phyloP scores from a whole-genome alignment of 1,284 basidiomycete species.

The Rhodotorula glutinis region DNA sequence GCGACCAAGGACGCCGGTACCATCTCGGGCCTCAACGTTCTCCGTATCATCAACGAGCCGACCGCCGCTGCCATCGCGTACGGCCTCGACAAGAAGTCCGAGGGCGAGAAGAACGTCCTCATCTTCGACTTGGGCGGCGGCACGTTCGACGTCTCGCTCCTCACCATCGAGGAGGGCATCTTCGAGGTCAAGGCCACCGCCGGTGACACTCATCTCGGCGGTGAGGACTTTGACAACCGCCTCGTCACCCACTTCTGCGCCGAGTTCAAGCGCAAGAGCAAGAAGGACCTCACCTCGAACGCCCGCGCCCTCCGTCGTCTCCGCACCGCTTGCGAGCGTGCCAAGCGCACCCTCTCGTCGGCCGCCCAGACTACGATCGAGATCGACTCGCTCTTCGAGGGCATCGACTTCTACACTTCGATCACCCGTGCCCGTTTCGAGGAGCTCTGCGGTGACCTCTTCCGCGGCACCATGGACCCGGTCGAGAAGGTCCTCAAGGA shows the following conservation, averaged over 20 bases:
- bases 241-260: conserved; percentile 97
- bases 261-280: conserved; percentile 99
- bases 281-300: conserved; percentile 91
- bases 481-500: conserved; percentile 98
- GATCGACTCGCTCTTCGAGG: conserved; percentile 94
- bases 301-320: conserved; percentile 95
- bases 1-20: conserved; percentile 92
- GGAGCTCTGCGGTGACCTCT: conserved; percentile 94
- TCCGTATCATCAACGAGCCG: conserved; percentile 95
- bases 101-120: conserved; percentile 84
- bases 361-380: conserved; percentile 96
- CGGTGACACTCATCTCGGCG: conserved; percentile 97
- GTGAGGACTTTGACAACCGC: conserved; percentile 97
- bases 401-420: conserved; percentile 97
- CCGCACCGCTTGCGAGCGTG: conserved; percentile 96
- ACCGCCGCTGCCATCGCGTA: conserved; percentile 94
- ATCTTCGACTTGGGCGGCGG: conserved; percentile 99
- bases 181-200: conserved; percentile 99
- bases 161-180: conserved; percentile 97
- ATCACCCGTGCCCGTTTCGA: conserved; percentile 99
- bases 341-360: conserved; percentile 96
- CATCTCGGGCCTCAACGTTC: conserved; percentile 84
- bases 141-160: conserved; percentile 97
- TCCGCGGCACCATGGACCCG: conserved; percentile 94
- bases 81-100: conserved; percentile 79